Base-by-base conservation (phyloP, 164 flowering plant genomes). In the Tetracentron sinense region DNA sequence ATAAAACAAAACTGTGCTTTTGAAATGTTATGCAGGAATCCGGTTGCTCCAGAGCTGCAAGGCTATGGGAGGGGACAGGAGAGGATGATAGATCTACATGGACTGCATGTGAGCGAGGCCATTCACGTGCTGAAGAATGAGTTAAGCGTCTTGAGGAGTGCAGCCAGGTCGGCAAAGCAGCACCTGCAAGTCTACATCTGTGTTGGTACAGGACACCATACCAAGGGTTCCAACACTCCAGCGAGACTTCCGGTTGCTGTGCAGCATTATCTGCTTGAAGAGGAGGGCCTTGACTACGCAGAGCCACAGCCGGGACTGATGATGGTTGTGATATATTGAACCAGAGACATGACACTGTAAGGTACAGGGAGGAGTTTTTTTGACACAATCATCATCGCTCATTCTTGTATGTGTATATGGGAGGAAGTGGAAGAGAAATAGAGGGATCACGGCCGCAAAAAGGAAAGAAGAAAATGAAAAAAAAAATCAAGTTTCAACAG, bases 121-220 rank as follows among this genome's bases (percentile, higher is more conserved):
- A 78, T 95, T 51, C 90, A 85, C 56, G 77, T 83, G 58, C 82
- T 94, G 67, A 94, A 83, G 78, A 84, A 83, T 20, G 97, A 94
- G 69, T 77, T 95, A 27, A 67, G 77, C 48, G 78, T 73, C 44
- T 52, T 91, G 72, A 84, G 85, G 73, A 82, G 76, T 68, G 74
- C 87, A 16, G 97, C 99, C 6, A 82, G 90, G 61, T 77, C 85
- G 21, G 71, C 89, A 3, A 86, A 77, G n/a, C 96, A 88, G 70
- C 88, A 87, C 2, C 66, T 88, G 60, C 89, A 81, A 58, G 94
- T 88, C 28, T 87, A 83, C 60, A 84, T 95, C n/a, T 86, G 96
- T 67, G 97, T 95, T 19, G 97, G 99, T 29, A 94, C 96, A 11
- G 99, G 97, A 21, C 99, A 94, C 75, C 99, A 92, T 75, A 95